Evolutionary conservation across 2,329 filamentous ascomycete genomes (phyloP), one percentile per base, ranked within the genome.

Genomic region (Lasiodiplodia theobromae): DNA sequence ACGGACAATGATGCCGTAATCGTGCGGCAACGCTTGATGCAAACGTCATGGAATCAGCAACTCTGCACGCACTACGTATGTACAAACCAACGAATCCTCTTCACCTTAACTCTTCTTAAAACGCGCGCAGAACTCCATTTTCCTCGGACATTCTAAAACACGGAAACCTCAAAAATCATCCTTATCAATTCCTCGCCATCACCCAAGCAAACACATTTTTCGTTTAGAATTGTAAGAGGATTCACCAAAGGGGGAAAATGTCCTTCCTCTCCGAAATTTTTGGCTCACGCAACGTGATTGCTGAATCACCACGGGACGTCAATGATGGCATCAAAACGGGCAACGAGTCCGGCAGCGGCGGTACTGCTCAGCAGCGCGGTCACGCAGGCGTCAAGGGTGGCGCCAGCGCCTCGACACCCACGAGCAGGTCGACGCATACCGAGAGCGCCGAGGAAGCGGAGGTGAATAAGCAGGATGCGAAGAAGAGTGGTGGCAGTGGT

Each of bases 1-100:
- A 62, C 10, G 18, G 6, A 11, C 18, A 10, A 21, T 21, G 31
- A 47, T 62, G 40, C 49, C 57, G 57, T 49, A 62, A 62, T 62
- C 16, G 34, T 49, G 57, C 57, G 57, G 23, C 57, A 60, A 60
- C 37, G 37, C 12, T 60, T 60, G 56, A 60, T 60, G 56, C 37
- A 44, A 47, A 40, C 31, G 44, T 47, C 44, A 47, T 47, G n/a
- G 18, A 47, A 12, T 47, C n/a, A 21, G 11, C 44, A 47, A 21
- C 44, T 21, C n/a, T 47, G n/a, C 44, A 47, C 44, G 11, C 8
- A 21, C 31, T 37, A 37, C 18, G 54, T 37, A 37, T 10, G 54
- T 37, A 23, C 21, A 28, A 18, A 3, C 10, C 34, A n/a, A 40
- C 23, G 12, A 34, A 38, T 3, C 10, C 21, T 10, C 25, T 56